phyloP scores from a whole-genome alignment of 2,329 filamentous ascomycete species.

The Graphilbum fragrans region DNA sequence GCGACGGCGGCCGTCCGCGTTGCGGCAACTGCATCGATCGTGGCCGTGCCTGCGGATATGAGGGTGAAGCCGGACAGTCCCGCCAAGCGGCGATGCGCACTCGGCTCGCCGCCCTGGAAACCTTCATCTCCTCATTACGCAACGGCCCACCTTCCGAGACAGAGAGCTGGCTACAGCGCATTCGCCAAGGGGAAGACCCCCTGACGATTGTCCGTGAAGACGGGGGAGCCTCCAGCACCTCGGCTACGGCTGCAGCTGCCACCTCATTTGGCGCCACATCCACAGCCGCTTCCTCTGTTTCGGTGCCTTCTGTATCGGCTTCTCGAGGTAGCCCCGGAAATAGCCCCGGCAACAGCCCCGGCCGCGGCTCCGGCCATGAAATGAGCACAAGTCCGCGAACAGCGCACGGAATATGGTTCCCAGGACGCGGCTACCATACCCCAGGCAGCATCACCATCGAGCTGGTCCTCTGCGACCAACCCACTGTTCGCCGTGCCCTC shows the following conservation, averaged over 20 bases:
- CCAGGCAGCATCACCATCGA: conserved; percentile 1
- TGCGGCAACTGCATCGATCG: conserved; percentile 17
- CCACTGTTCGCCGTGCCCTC: conserved; percentile 10
- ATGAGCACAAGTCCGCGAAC: too few relatives aligned
- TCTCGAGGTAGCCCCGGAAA: too few relatives aligned
- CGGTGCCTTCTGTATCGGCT: too few relatives aligned
- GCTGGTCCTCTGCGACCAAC: conserved; percentile 11
- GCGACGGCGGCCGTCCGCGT: conserved; percentile 18
- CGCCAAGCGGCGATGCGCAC: conserved; percentile 17
- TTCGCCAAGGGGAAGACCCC: conserved; percentile 12
- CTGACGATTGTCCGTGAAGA: conserved; percentile 5
- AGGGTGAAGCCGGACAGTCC: conserved; percentile 18
- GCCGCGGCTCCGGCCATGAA: too few relatives aligned
- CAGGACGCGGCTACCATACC: too few relatives aligned
- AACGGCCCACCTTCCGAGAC: conserved; percentile 13
- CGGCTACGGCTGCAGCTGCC: background rate
- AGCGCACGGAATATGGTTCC: too few relatives aligned
- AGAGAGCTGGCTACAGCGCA: conserved; percentile 12
- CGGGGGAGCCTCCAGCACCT: background rate
- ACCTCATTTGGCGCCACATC: background rate
- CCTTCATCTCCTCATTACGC: conserved; percentile 15
- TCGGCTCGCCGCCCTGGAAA: conserved; percentile 17
- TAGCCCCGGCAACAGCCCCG: too few relatives aligned
- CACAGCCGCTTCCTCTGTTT: background rate
- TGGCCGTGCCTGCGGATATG: conserved; percentile 17